Percentiles rank a stretch among this genome's conserved stretches.
Evolutionary conservation across 257 asterid genomes (phyloP).

Genomic region (Thymus quinquecostatus): DNA sequence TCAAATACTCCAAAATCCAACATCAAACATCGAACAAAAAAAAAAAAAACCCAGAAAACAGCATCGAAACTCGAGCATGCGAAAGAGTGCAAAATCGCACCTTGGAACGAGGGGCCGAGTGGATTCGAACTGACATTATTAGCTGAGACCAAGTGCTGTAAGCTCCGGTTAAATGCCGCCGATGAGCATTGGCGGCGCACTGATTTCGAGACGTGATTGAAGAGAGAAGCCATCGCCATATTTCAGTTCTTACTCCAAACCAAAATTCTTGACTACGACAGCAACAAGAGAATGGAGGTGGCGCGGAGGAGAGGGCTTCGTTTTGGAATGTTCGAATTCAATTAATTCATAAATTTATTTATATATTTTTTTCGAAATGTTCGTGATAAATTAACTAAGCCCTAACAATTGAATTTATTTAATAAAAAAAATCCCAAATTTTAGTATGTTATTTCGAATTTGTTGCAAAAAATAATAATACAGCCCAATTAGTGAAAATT

Average conservation of each 20-base stretch:
- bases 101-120: conserved; percentile 41
- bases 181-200: conserved; percentile 25
- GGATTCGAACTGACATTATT: conserved; percentile 38
- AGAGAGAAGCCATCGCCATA: conserved; percentile 48
- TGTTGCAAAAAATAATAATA: not conserved
- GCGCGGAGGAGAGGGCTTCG: conserved; percentile 24
- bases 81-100: conserved; percentile 27
- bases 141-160: conserved; percentile 26
- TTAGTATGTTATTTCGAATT: too few species aligned
- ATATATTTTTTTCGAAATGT: too few species aligned
- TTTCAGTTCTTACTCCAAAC: conserved; percentile 21
- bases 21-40: not conserved
- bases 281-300: conserved; percentile 14
- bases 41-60: not conserved
- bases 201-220: conserved; percentile 43
- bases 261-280: not conserved
- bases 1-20: not conserved
- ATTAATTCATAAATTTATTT: too few species aligned
- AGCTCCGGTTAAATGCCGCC: conserved; percentile 26
- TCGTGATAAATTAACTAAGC: too few species aligned
- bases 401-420: too few species aligned
- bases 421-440: too few species aligned
- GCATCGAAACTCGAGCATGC: not conserved
- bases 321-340: not conserved
- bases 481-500: not conserved